Conservation (phyloP, 1,139 yeast genomes). For the Oligophagozyma castellii region DNA sequence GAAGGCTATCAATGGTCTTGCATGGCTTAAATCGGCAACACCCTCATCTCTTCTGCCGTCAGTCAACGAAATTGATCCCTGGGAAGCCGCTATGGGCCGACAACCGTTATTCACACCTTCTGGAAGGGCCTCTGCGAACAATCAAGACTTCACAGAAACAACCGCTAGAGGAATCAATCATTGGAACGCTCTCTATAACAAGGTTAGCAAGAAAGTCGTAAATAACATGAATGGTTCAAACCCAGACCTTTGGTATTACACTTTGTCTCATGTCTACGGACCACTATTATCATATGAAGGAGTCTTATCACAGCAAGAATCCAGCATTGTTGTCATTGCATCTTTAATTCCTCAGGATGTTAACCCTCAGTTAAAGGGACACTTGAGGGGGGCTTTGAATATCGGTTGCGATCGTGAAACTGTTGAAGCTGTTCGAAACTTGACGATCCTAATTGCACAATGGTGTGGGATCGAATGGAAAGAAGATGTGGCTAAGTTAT, state of each 20-base stretch:
- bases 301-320: conserved; percentile 51
- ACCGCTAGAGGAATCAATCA: conserved; percentile 27
- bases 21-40: conserved; percentile 48
- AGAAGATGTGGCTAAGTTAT: conserved; percentile 19
- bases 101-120: conserved; percentile 4
- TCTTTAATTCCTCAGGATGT: conserved; percentile 86
- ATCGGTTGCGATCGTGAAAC: conserved; percentile 61
- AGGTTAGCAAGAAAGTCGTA: conserved; percentile 53
- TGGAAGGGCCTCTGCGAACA: conserved; percentile 5
- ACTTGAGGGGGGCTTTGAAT: conserved; percentile 70
- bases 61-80: conserved; percentile 10
- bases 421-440: conserved; percentile 41
- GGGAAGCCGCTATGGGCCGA: conserved; percentile 13
- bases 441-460: conserved; percentile 53
- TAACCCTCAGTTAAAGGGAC: conserved; percentile 89
- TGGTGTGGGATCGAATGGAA: conserved; percentile 70
- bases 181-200: conserved; percentile 67
- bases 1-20: conserved; percentile 64
- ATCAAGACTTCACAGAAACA: conserved; percentile 5
- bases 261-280: conserved; percentile 62
- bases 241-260: conserved; percentile 72
- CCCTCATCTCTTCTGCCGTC: conserved; percentile 33
- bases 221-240: conserved; percentile 60
- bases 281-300: conserved; percentile 60
- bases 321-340: conserved; percentile 66